Conservation (phyloP, 495 filamentous ascomycete genomes). For the Trichoderma virens region DNA sequence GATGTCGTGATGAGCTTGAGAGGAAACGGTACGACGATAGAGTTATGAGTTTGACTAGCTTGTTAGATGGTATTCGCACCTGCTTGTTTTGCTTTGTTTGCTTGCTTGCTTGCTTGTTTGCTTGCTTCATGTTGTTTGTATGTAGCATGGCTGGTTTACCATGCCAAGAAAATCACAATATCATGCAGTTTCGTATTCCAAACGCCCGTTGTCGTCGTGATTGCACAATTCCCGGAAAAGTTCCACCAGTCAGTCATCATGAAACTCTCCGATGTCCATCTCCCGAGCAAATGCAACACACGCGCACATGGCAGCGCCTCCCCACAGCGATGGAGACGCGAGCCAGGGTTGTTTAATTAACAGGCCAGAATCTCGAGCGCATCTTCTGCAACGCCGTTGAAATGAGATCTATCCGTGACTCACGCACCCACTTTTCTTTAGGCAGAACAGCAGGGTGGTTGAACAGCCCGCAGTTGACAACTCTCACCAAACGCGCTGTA, state of each 20-base stretch:
- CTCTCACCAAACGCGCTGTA: not conserved
- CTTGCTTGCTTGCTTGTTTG: no score
- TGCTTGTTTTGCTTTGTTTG: no score
- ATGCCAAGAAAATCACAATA: no score
- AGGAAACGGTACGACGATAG: no score
- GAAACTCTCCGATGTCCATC: not conserved
- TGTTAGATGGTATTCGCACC: no score
- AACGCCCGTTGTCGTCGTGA: not conserved
- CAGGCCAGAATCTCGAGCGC: not conserved
- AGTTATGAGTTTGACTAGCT: no score
- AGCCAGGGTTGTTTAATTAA: not conserved
- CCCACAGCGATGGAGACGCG: no score
- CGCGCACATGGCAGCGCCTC: no score
- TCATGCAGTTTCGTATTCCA: no score
- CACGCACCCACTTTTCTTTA: conserved; percentile 6
- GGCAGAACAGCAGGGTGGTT: not conserved
- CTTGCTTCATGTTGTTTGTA: no score
- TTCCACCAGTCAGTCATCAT: not conserved
- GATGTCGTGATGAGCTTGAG: no score
- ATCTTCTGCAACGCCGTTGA: not conserved
- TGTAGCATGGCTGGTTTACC: no score
- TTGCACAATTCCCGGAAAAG: not conserved
- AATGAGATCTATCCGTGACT: conserved; percentile 4
- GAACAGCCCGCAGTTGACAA: not conserved
- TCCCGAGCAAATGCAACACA: not conserved